A percentile compares a stretch with the other conserved stretches of the same genome.
These are phyloP conservation scores for Paraleonurus japonicus DNA, from an alignment of 257 asterid genomes.

Conservation along the genomic window DNA sequence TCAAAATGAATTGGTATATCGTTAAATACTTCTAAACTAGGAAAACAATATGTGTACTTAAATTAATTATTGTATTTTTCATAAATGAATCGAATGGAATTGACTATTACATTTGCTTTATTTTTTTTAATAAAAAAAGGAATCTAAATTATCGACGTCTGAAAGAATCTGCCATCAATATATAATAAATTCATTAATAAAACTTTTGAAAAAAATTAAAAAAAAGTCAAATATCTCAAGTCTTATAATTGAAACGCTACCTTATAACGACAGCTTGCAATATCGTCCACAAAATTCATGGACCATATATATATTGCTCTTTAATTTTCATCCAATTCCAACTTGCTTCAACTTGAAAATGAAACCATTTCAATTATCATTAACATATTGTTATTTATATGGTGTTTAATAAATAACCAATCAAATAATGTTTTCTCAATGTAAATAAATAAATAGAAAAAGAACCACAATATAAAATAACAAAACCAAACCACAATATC, in stretches of 20 bases:
- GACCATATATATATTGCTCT: slow-evolving; percentile 20
- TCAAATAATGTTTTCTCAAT: too few species aligned
- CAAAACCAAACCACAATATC: too few species aligned
- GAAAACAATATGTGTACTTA: too few species aligned
- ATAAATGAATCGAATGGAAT: too few species aligned
- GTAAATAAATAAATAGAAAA: too few species aligned
- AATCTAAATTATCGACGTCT: background rate
- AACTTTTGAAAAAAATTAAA: background rate
- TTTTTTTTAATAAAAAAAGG: too few species aligned
- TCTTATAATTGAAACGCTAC: background rate
- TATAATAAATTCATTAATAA: background rate
- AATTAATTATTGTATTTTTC: too few species aligned
- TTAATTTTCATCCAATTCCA: background rate
- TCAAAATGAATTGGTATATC: too few species aligned
- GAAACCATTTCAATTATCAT: background rate
- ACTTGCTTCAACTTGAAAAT: background rate
- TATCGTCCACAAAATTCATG: slow-evolving; percentile 15
- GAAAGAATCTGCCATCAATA: background rate
- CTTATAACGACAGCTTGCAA: background rate
- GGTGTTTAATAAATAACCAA: background rate
- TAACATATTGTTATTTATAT: background rate
- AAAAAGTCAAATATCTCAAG: slow-evolving; percentile 13
- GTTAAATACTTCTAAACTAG: too few species aligned
- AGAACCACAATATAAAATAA: too few species aligned
- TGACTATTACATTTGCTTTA: too few species aligned